These are phyloP conservation scores for Fusarium dlaminii DNA, from an alignment of 2,329 filamentous ascomycete genomes.

Conservation along the genomic window DNA sequence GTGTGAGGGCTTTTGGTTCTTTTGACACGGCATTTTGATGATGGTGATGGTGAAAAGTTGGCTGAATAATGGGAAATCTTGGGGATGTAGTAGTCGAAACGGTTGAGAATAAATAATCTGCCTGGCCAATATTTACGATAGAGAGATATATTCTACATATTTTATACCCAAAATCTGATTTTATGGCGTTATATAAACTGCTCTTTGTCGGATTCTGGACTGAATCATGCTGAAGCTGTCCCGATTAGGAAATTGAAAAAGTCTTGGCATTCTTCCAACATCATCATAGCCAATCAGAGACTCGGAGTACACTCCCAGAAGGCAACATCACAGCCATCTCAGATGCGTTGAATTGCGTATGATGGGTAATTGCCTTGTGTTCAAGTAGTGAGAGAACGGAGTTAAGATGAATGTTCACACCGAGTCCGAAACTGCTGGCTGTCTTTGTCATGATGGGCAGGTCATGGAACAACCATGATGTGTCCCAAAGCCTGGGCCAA, in stretches of 20 bases:
- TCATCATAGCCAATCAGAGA: conserved; percentile 23
- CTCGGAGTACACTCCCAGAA: not conserved
- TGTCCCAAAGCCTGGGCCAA: fast-evolving
- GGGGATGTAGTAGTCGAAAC: fast-evolving
- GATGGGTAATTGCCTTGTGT: fast-evolving
- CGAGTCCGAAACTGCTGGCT: not conserved
- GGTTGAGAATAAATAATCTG: not conserved
- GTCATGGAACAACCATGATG: not conserved
- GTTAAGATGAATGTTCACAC: not conserved
- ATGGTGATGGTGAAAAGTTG: no score
- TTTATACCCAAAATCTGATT: conserved; percentile 2
- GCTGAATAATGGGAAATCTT: not conserved
- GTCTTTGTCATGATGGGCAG: not conserved
- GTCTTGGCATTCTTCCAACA: conserved; percentile 24
- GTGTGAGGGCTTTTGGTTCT: not conserved
- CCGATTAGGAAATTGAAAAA: conserved; percentile 29
- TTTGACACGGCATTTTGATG: conserved; percentile 20
- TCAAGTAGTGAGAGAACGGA: not conserved
- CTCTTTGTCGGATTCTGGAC: not conserved
- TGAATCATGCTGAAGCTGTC: not conserved
- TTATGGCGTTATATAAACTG: no score
- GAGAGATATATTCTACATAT: not conserved
- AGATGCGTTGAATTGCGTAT: not conserved
- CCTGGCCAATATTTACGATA: fast-evolving
- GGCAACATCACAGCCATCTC: not conserved